Percentiles rank a stretch among this genome's conserved stretches.
Conservation (phyloP, 2,329 filamentous ascomycete genomes). For the Colletotrichum melonis region DNA sequence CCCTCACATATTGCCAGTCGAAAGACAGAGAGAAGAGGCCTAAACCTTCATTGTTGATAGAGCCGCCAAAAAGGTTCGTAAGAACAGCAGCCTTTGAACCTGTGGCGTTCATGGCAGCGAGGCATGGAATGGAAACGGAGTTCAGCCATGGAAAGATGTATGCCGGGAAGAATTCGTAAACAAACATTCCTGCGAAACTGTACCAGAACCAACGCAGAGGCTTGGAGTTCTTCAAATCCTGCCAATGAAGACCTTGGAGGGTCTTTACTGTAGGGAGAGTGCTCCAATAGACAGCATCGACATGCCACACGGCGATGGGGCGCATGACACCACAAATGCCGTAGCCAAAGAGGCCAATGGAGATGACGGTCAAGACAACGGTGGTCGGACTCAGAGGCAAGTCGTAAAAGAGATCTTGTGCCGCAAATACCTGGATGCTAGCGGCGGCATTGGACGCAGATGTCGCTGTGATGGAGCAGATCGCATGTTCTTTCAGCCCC, state of each 20-base stretch:
- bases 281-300: slow-evolving; percentile 67
- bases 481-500: slow-evolving; percentile 66
- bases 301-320: slow-evolving; percentile 65
- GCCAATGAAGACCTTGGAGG: slow-evolving; percentile 66
- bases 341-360: slow-evolving; percentile 67
- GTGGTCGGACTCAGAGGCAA: slow-evolving; percentile 57
- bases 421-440: slow-evolving; percentile 56
- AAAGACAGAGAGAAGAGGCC: slow-evolving; percentile 61
- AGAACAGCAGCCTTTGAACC: slow-evolving; percentile 55
- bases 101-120: slow-evolving; percentile 63
- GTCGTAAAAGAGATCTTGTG: slow-evolving; percentile 64
- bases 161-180: slow-evolving; percentile 65
- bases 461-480: slow-evolving; percentile 64
- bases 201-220: slow-evolving; percentile 65
- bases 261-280: slow-evolving; percentile 64
- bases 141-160: slow-evolving; percentile 68
- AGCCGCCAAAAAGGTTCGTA: slow-evolving; percentile 62
- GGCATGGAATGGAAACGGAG: slow-evolving; percentile 64
- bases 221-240: slow-evolving; percentile 60
- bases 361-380: slow-evolving; percentile 61
- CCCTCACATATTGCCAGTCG: slow-evolving; percentile 66
- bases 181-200: slow-evolving; percentile 57
- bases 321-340: slow-evolving; percentile 64
- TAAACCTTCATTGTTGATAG: slow-evolving; percentile 63
- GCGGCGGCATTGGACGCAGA: slow-evolving; percentile 61